Base-by-base conservation (phyloP, 345 rosid genomes). In the Barbarea vulgaris region DNA sequence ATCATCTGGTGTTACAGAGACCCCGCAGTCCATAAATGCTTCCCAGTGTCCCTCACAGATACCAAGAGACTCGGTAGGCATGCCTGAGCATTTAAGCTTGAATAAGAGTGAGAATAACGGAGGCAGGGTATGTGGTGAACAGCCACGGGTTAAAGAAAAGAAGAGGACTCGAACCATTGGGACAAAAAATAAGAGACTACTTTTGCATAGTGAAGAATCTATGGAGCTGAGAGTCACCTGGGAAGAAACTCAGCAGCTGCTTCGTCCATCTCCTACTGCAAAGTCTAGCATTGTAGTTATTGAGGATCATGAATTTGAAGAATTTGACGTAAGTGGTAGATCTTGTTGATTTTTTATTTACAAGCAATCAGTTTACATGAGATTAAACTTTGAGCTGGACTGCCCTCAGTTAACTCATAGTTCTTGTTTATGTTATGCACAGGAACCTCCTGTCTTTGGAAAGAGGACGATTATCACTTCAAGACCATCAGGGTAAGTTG, bases 361-460 rank as follows among this genome's bases (percentile, higher is more conserved):
- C 37, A 11, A 56, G 14, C 22, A 65, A 9, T 21, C 50, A 12
- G 63, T 50, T 42, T 48, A 34, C 25, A 25, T 27, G 41, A 37
- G 24, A 58, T 64, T 64, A 13, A 13, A 56, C 51, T 24, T 21
- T 60, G 24, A 15, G 34, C 59, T 63, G 21, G 27, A 64, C 34
- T 71, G n/a, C 7, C 27, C 33, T 13, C 44, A 58, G 62, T 56
- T 70, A 21, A 69, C 21, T 79, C 75, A 75, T 64, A 59, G 63
- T 64, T 82, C 44, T 9, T 83, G 53, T 81, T 79, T 42, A 21
- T 81, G 66, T 73, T 67, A 61, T 74, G 48, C 59, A 57, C 80
- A 93, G 98, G 97, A 86, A 78, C 93, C 98, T 51, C 98, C 97
- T 2, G 91, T 93, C 65, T 93, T 91, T 69, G 97, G 98, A 79